phyloP scores from a whole-genome alignment of 768 basidiomycete species.

The Hypholoma sublateritium region DNA sequence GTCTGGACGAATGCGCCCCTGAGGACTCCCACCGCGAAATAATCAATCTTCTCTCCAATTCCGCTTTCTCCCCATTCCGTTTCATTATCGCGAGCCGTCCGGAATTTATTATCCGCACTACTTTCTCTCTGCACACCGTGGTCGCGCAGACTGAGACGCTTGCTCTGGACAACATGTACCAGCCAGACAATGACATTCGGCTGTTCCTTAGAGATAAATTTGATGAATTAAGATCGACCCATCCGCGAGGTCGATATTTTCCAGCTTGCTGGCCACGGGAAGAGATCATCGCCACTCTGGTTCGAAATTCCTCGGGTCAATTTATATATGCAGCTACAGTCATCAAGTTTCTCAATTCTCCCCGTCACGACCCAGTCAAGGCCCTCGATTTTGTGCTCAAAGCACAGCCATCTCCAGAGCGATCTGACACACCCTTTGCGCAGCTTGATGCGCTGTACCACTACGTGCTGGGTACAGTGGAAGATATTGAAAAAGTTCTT shows the following conservation, averaged over 20 bases:
- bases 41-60: not conserved
- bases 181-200: constrained; percentile 5
- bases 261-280: not conserved
- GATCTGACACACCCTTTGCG: not conserved
- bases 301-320: not conserved
- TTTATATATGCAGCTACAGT: constrained; percentile 6
- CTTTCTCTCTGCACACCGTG: not conserved
- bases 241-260: not conserved
- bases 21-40: constrained; percentile 6
- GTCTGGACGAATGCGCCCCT: constrained; percentile 18
- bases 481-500: not conserved
- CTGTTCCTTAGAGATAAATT: constrained; percentile 2
- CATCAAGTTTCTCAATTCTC: not conserved
- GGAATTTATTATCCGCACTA: constrained; percentile 1
- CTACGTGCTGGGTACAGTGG: not conserved
- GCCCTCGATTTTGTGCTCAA: not conserved
- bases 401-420: not conserved
- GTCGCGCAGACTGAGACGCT: not conserved
- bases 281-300: not conserved
- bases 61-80: not conserved
- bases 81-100: constrained; percentile 12
- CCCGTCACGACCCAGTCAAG: not conserved
- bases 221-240: not conserved
- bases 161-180: constrained; percentile 4
- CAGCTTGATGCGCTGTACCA: constrained; percentile 7